Percentiles rank a stretch among this genome's conserved stretches.
phyloP scores from a whole-genome alignment of 306 rosid species.

The Trifolium pratense region DNA sequence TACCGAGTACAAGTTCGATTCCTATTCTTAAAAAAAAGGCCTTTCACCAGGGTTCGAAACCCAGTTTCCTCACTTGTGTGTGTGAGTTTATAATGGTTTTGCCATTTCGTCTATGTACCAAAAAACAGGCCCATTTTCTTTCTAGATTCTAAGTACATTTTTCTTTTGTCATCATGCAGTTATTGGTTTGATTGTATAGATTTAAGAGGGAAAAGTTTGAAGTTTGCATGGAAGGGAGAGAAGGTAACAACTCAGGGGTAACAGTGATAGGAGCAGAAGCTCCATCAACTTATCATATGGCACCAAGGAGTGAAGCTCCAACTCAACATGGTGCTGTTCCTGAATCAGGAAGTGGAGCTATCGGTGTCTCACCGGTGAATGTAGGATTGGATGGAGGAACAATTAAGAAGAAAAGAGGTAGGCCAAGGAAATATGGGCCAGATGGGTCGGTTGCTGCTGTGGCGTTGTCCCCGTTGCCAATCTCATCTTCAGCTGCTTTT shows the following conservation, averaged over 20 bases:
- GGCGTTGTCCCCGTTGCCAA: slow-evolving; percentile 78
- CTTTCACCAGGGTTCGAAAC: too few species aligned
- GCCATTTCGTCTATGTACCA: too few species aligned
- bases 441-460: slow-evolving; percentile 57
- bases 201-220: slow-evolving; percentile 29
- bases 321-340: slow-evolving; percentile 40
- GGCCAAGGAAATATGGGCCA: slow-evolving; percentile 84
- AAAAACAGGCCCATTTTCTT: neutral
- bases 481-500: slow-evolving; percentile 66
- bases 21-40: neutral
- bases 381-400: slow-evolving; percentile 55
- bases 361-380: slow-evolving; percentile 51
- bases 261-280: slow-evolving; percentile 85
- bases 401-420: slow-evolving; percentile 74
- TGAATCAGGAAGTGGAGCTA: slow-evolving; percentile 23
- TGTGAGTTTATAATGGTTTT: too few species aligned
- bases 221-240: slow-evolving; percentile 71
- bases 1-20: neutral
- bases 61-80: too few species aligned
- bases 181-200: slow-evolving; percentile 41
- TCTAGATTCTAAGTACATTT: neutral
- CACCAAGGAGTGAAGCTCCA: slow-evolving; percentile 70
- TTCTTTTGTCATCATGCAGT: slow-evolving; percentile 49
- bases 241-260: slow-evolving; percentile 68
- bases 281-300: slow-evolving; percentile 82